Conservation (phyloP, 2,329 filamentous ascomycete species). For the Phialophora tarda region DNA sequence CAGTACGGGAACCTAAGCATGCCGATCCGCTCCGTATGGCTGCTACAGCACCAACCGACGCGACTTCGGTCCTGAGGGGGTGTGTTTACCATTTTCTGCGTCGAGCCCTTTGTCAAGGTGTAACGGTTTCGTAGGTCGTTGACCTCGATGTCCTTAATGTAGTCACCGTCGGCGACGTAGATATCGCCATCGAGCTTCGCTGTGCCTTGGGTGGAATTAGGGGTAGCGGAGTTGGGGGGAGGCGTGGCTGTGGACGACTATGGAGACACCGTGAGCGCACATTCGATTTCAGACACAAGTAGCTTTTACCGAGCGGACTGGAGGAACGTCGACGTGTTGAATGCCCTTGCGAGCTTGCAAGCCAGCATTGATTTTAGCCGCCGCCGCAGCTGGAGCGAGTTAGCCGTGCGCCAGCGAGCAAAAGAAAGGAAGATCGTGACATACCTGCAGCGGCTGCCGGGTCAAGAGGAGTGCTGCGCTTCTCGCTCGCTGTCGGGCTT, state of each 20-base stretch:
- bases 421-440: not conserved
- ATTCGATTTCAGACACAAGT: not conserved
- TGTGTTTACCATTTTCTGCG: slow-evolving; percentile 99
- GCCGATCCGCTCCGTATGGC: not conserved
- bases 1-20: slow-evolving; percentile 67
- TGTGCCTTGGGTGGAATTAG: slow-evolving; percentile 53
- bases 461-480: slow-evolving; percentile 62
- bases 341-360: slow-evolving; percentile 86
- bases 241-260: slow-evolving; percentile 32
- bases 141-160: slow-evolving; percentile 98
- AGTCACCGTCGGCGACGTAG: slow-evolving; percentile 95
- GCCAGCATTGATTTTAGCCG: slow-evolving; percentile 83
- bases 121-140: slow-evolving; percentile 98
- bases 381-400: slow-evolving; percentile 72
- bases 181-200: slow-evolving; percentile 80
- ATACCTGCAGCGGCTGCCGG: slow-evolving; percentile 79
- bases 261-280: not conserved
- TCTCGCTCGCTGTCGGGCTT: slow-evolving; percentile 53
- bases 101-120: slow-evolving; percentile 93
- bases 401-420: slow-evolving; percentile 16
- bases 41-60: not conserved
- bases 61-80: slow-evolving; percentile 4
- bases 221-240: slow-evolving; percentile 59
- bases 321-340: slow-evolving; percentile 87
- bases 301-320: slow-evolving; percentile 67